Percentiles rank a stretch among this genome's conserved stretches.
Conservation (phyloP, 768 basidiomycete genomes). For the Psilocybe azurescens region DNA sequence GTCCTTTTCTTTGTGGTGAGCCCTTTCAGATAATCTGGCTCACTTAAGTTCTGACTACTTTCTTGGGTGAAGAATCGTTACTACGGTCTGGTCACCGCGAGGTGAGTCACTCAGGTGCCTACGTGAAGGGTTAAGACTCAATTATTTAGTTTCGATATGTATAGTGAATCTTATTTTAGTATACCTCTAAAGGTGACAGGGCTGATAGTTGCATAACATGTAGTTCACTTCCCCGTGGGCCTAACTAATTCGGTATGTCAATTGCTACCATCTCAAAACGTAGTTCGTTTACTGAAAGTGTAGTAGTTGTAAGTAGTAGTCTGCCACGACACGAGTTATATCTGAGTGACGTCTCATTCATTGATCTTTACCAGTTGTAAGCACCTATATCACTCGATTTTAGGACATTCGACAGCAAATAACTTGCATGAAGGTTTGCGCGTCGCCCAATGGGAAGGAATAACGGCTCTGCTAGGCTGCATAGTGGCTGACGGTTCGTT, state of each 20-base stretch:
- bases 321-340: too few relatives aligned
- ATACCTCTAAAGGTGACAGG: not conserved
- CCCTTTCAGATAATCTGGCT: too few relatives aligned
- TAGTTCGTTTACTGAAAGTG: too few relatives aligned
- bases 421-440: too few relatives aligned
- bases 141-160: conserved; percentile 1
- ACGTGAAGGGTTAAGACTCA: too few relatives aligned
- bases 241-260: not conserved
- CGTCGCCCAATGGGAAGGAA: not conserved
- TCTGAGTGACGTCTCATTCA: not conserved
- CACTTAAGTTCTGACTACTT: not conserved
- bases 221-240: not conserved
- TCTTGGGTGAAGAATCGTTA: not conserved
- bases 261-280: too few relatives aligned
- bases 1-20: not conserved
- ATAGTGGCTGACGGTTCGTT: not conserved
- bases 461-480: not conserved
- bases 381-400: too few relatives aligned
- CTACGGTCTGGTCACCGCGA: not conserved
- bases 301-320: too few relatives aligned
- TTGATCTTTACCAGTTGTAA: not conserved
- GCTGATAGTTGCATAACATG: not conserved
- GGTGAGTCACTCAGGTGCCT: not conserved
- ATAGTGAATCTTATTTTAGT: not conserved
- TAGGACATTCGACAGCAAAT: too few relatives aligned